phyloP scores from a whole-genome alignment of 208 protist genomes.

The Crithidia bombi region DNA sequence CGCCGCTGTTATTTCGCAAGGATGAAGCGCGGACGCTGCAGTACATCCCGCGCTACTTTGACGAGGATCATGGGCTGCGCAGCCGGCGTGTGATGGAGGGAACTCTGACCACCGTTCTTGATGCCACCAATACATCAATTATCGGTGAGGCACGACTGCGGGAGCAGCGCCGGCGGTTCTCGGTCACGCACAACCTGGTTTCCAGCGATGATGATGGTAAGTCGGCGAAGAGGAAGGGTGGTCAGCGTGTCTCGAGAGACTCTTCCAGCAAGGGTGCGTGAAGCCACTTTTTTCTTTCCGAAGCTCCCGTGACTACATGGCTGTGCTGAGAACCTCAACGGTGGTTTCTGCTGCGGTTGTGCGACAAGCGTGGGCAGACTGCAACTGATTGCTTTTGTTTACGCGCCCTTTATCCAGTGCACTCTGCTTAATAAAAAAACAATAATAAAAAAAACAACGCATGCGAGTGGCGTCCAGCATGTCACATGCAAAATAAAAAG shows the following conservation, averaged over 20 bases:
- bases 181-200: constrained; percentile 19
- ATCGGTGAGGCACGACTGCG: constrained; percentile 32
- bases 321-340: no score
- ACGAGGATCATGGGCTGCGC: constrained; percentile 12
- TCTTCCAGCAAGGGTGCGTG: not conserved
- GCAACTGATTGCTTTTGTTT: not conserved
- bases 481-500: no score
- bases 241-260: not conserved
- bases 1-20: not conserved
- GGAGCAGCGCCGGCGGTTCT: constrained; percentile 16
- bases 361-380: not conserved
- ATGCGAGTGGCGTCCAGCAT: no score
- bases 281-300: not conserved
- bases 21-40: not conserved
- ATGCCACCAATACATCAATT: constrained; percentile 42
- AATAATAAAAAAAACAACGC: no score
- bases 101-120: constrained; percentile 26
- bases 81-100: constrained; percentile 17
- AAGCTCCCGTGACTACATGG: no score
- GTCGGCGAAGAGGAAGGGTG: not conserved
- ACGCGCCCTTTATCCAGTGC: not conserved
- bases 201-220: not conserved
- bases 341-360: no score
- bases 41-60: constrained; percentile 29
- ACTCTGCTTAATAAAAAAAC: no score